Conservation (phyloP, 352 stramenopile species). For the Phytophthora boehmeriae region DNA sequence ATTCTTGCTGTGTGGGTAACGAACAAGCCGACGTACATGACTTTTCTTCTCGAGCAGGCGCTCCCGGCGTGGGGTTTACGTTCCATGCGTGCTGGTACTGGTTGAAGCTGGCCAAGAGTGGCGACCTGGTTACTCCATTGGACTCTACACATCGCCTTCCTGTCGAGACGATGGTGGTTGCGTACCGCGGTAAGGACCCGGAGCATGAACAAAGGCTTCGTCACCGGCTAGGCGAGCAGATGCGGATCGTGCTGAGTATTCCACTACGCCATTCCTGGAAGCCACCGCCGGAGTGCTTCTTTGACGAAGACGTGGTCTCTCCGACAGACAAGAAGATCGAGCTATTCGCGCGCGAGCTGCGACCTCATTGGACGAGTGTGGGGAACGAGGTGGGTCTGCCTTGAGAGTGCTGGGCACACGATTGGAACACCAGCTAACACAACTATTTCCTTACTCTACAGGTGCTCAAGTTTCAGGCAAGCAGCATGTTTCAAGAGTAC, state of each 20-base stretch:
- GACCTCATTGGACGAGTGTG: slow-evolving; percentile 64
- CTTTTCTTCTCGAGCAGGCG: slow-evolving; percentile 61
- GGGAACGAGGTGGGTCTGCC: slow-evolving; percentile 54
- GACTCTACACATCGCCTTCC: slow-evolving; percentile 67
- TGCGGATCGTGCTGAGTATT: slow-evolving; percentile 63
- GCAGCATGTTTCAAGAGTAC: no score
- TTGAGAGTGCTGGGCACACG: no score
- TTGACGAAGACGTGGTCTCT: slow-evolving; percentile 22
- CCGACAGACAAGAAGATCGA: slow-evolving; percentile 43
- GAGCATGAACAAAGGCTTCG: slow-evolving; percentile 20
- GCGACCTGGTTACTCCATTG: slow-evolving; percentile 65
- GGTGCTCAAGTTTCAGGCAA: slow-evolving; percentile 63
- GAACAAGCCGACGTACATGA: slow-evolving; percentile 61
- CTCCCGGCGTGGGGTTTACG: slow-evolving; percentile 68
- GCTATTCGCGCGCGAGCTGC: slow-evolving; percentile 74
- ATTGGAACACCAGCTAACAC: no score
- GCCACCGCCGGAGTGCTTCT: slow-evolving; percentile 66
- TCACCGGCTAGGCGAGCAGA: slow-evolving; percentile 33
- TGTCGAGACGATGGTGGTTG: slow-evolving; percentile 70
- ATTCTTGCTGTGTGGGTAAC: slow-evolving; percentile 81
- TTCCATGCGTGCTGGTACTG: slow-evolving; percentile 74
- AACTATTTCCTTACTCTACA: slow-evolving; percentile 15
- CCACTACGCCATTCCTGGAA: slow-evolving; percentile 83
- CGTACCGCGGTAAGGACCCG: slow-evolving; percentile 38
- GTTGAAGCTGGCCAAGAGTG: slow-evolving; percentile 68